A percentile compares a stretch with the other conserved stretches of the same genome.
These are phyloP conservation scores for Boletus bicolor DNA, from an alignment of 768 basidiomycete genomes.

Conservation along the genomic window DNA sequence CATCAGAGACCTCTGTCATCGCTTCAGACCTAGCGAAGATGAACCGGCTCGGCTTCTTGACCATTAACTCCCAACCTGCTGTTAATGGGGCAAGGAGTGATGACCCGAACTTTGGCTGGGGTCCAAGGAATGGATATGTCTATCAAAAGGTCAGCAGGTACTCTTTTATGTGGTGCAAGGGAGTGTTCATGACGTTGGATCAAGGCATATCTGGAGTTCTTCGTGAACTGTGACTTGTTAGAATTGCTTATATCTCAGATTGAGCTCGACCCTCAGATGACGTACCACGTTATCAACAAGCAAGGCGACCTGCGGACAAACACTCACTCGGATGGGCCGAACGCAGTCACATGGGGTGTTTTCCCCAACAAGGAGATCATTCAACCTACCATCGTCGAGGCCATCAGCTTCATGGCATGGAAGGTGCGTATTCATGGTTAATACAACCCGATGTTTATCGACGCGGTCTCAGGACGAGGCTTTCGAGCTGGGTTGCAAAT, in stretches of 20 bases:
- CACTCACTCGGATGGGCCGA: conserved; percentile 91
- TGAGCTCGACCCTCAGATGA: conserved; percentile 83
- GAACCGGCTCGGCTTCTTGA: conserved; percentile 90
- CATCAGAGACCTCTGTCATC: conserved; percentile 81
- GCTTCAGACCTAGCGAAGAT: conserved; percentile 73
- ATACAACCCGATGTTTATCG: conserved; percentile 2
- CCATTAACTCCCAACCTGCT: conserved; percentile 96
- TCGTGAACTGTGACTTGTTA: conserved; percentile 75
- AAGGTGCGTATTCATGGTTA: conserved; percentile 51
- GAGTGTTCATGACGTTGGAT: neutral
- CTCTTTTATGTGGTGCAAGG: neutral
- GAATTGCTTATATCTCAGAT: conserved; percentile 73
- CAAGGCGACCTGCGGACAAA: conserved; percentile 93
- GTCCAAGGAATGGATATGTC: conserved; percentile 88
- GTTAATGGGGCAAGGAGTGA: conserved; percentile 87
- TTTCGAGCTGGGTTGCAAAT: conserved; percentile 86
- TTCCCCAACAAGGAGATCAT: conserved; percentile 97
- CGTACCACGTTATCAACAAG: conserved; percentile 97
- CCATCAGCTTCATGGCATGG: conserved; percentile 98
- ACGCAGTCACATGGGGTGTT: conserved; percentile 98
- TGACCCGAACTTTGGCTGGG: conserved; percentile 89
- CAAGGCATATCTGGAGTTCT: conserved; percentile 95
- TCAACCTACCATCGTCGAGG: conserved; percentile 95
- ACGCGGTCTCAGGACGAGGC: conserved; percentile 75
- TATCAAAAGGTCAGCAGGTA: conserved; percentile 79